Evolutionary conservation across 2,329 filamentous ascomycete species (phyloP).

Genomic region (Dichotomopilus funicola): DNA sequence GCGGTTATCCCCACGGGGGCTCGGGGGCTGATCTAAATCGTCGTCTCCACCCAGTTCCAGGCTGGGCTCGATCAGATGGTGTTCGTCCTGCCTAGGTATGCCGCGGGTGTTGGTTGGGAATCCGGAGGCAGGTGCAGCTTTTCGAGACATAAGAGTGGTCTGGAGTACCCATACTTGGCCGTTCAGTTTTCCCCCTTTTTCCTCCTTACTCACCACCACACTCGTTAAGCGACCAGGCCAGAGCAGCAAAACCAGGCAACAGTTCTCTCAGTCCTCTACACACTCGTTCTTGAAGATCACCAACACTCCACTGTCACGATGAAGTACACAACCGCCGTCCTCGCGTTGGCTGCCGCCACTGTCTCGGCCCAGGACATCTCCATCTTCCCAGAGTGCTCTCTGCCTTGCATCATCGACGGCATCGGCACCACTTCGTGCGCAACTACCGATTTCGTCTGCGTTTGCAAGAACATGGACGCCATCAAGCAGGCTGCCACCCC

Average conservation of each 20-base stretch:
- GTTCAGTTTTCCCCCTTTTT: background rate
- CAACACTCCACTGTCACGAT: slow-evolving; percentile 16
- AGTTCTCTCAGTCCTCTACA: background rate
- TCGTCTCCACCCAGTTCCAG: no score
- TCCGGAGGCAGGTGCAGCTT: no score
- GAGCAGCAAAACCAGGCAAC: slow-evolving; percentile 1
- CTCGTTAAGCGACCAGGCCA: slow-evolving; percentile 10
- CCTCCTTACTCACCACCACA: slow-evolving; percentile 4
- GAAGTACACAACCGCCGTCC: slow-evolving; percentile 23
- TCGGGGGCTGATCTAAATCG: no score
- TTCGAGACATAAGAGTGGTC: no score
- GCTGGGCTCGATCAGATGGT: no score
- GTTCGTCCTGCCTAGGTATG: no score
- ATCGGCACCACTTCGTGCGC: slow-evolving; percentile 17
- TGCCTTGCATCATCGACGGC: slow-evolving; percentile 21
- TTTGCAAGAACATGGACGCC: slow-evolving; percentile 21
- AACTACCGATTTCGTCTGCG: slow-evolving; percentile 20
- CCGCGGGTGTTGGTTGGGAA: no score
- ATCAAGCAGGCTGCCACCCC: slow-evolving; percentile 20
- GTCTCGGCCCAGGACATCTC: slow-evolving; percentile 23
- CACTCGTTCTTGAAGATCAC: background rate
- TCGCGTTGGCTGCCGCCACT: slow-evolving; percentile 18
- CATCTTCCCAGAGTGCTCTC: slow-evolving; percentile 24
- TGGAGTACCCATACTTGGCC: no score
- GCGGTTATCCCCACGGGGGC: no score